Conservation (phyloP, 2,329 filamentous ascomycete species). For the Talaromyces sp. region DNA sequence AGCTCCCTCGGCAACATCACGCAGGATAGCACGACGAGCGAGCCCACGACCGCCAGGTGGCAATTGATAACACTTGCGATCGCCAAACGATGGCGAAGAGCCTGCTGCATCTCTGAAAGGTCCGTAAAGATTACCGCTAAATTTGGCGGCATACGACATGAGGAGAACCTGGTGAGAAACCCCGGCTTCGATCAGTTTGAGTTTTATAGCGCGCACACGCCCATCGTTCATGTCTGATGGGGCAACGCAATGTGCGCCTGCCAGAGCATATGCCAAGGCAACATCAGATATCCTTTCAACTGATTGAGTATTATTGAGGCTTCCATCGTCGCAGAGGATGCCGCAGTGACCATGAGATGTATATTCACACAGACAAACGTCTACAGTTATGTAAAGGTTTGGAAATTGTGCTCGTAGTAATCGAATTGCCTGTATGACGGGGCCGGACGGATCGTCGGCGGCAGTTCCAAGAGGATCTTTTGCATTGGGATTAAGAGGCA, state of each 20-base stretch:
- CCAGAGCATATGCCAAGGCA: slow-evolving; percentile 94
- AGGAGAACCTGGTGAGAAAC: slow-evolving; percentile 85
- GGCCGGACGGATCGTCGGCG: slow-evolving; percentile 87
- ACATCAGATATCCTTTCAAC: slow-evolving; percentile 95
- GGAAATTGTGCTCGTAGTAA: slow-evolving; percentile 81
- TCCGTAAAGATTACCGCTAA: slow-evolving; percentile 91
- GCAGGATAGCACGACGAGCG: slow-evolving; percentile 79
- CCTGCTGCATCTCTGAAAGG: slow-evolving; percentile 96
- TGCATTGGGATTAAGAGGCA: slow-evolving; percentile 70
- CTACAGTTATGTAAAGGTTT: slow-evolving; percentile 80
- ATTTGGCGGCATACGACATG: slow-evolving; percentile 98
- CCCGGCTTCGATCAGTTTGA: slow-evolving; percentile 92
- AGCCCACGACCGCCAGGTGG: slow-evolving; percentile 88
- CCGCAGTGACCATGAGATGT: slow-evolving; percentile 97
- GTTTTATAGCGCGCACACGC: slow-evolving; percentile 92
- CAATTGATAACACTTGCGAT: slow-evolving; percentile 94
- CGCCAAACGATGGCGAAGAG: slow-evolving; percentile 84
- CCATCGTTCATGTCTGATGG: slow-evolving; percentile 99
- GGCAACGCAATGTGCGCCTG: slow-evolving; percentile 92
- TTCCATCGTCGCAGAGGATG: slow-evolving; percentile 87
- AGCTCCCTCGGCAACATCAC: slow-evolving; percentile 88
- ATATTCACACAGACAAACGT: slow-evolving; percentile 98
- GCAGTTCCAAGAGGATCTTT: slow-evolving; percentile 91
- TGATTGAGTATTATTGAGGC: slow-evolving; percentile 85
- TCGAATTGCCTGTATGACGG: slow-evolving; percentile 81